Conservation (phyloP, 768 basidiomycete species). For the Chalciporus piperatus region DNA sequence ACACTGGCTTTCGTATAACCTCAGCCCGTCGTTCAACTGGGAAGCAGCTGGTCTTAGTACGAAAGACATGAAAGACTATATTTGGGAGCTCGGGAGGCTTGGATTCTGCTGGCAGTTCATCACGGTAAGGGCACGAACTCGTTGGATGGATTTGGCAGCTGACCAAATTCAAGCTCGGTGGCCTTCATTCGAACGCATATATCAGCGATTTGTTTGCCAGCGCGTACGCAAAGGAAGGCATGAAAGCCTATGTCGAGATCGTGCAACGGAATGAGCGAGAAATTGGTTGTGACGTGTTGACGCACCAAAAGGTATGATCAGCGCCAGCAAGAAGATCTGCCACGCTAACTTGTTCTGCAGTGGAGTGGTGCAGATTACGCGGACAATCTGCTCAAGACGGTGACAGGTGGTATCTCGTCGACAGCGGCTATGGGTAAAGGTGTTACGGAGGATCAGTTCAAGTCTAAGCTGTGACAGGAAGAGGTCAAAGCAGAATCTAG, state of each 20-base stretch:
- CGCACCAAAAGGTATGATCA: constrained; percentile 83
- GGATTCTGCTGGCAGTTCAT: constrained; percentile 99
- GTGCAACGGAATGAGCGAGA: constrained; percentile 92
- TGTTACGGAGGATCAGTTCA: constrained; percentile 89
- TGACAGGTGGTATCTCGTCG: constrained; percentile 95
- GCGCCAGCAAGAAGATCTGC: not conserved
- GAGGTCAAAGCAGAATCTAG: not conserved
- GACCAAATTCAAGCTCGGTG: constrained; percentile 66
- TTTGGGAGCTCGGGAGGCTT: constrained; percentile 93
- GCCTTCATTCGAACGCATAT: constrained; percentile 95
- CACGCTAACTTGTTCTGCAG: constrained; percentile 38
- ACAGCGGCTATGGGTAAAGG: constrained; percentile 99
- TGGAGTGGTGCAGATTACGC: constrained; percentile 96
- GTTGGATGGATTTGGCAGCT: constrained; percentile 6
- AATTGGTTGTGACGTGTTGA: constrained; percentile 92
- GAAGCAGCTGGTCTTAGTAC: constrained; percentile 87
- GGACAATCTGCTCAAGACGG: constrained; percentile 89
- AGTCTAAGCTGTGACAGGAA: constrained; percentile 39
- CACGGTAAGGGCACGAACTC: constrained; percentile 57
- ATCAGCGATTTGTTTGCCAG: constrained; percentile 92
- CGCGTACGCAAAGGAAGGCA: constrained; percentile 88
- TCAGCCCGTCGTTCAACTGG: constrained; percentile 94
- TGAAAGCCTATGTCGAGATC: constrained; percentile 98
- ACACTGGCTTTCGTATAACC: constrained; percentile 96
- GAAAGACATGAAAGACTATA: constrained; percentile 81